Base-by-base conservation (phyloP, 169 alveolate genomes). In the Toxoplasma gondii region DNA sequence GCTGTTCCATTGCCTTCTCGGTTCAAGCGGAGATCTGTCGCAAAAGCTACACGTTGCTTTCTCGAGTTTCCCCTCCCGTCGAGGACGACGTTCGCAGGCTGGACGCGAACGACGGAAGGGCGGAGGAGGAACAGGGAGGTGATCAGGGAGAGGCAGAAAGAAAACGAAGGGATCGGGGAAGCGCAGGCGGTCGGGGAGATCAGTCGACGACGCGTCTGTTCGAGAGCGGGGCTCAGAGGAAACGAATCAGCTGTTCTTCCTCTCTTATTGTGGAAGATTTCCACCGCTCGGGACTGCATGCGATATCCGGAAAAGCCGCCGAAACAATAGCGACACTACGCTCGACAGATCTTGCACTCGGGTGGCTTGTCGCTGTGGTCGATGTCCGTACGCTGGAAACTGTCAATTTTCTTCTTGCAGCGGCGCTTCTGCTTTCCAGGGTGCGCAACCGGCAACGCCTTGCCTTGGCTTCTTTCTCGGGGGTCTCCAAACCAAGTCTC, bases 291-390 rank as follows among this genome's bases (percentile, higher is more conserved):
- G 44, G 86, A 17, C 82, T 69, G 43, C 38, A 22, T 10, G 86
- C 24, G 44, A 24, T 31, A 24, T 78, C 49, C 86, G 7, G 34
- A 31, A 19, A 12, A 24, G 9, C 86, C 86, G n/a, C 44, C 44
- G 22, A 1, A 16, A 78, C 39, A 4, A 10, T 36, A 5, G 44
- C 22, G 39, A 78, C 86, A 1, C 86, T 78, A 7, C 41, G 41
- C 53, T 2, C 64, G 53, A 31, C 39, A 36, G 67, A 44, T 29
- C 7, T 43, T 31, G 90, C 90, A 0, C 44, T 82, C 34, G 90
- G 90, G 34, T 82, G 90, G 90, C 90, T 82, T 17, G 90, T 43
- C 2, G 90, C 67, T 1, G 90, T 41, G 53, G 90, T 41, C 41
- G 90, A 82, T 44, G 90, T 39, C 44, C 90, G 34, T 27, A 31